These are phyloP conservation scores for Thermochaetoides thermophila DNA, from an alignment of 495 filamentous ascomycete species.

Conservation along the genomic window DNA sequence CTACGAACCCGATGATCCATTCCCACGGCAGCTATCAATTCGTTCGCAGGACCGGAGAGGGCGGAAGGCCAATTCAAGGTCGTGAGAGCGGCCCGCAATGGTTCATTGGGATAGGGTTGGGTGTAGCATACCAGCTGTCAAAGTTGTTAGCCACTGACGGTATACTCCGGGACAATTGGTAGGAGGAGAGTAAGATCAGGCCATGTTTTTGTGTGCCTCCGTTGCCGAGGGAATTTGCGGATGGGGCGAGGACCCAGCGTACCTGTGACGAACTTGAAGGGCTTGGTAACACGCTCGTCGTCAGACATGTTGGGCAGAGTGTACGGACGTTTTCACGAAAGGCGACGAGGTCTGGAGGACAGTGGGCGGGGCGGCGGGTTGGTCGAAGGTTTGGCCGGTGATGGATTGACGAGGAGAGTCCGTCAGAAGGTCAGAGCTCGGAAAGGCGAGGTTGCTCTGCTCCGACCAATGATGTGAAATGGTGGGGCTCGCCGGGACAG, in stretches of 20 bases:
- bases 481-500: neutral
- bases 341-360: too few species aligned
- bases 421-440: conserved; percentile 7
- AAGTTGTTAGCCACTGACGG: conserved; percentile 13
- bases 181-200: too few species aligned
- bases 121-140: conserved; percentile 37
- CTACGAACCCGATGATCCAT: too few species aligned
- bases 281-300: conserved; percentile 88
- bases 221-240: conserved; percentile 18
- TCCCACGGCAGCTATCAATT: too few species aligned
- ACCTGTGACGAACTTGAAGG: conserved; percentile 99
- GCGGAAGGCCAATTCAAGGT: conserved; percentile 5
- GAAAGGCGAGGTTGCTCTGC: conserved; percentile 2
- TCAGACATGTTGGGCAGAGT: conserved; percentile 67
- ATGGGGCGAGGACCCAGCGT: conserved; percentile 25
- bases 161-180: too few species aligned
- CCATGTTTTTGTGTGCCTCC: conserved; percentile 16
- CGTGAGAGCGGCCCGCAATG: conserved; percentile 3
- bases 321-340: too few species aligned
- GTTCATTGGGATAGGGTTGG: too few species aligned
- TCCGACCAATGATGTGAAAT: conserved; percentile 2
- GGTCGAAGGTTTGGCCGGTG: conserved; percentile 7
- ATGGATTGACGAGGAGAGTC: conserved; percentile 5
- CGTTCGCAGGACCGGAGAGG: neutral
- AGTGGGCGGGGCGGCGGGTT: conserved; percentile 3